Percentiles rank a stretch among this genome's conserved stretches.
phyloP scores from a whole-genome alignment of 176 grass and related monocot species.

The Tuctoria greenei region DNA sequence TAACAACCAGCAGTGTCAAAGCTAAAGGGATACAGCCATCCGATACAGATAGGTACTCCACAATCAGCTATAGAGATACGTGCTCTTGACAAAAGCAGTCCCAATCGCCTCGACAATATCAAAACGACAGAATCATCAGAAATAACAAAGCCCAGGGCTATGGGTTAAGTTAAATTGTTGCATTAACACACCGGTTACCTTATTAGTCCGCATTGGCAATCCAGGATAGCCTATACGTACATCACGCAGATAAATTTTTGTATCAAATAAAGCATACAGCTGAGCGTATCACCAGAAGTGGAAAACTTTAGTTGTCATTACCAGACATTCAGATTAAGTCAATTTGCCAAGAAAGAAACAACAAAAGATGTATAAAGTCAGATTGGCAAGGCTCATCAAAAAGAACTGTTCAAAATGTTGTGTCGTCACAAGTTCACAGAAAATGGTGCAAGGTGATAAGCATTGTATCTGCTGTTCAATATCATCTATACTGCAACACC shows the following conservation, averaged over 20 bases:
- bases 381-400: constrained; percentile 15
- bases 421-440: not conserved
- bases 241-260: not conserved
- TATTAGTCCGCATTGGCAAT: not conserved
- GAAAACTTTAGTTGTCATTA: not conserved
- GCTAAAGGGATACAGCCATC: too few relatives aligned
- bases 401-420: constrained; percentile 11
- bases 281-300: not conserved
- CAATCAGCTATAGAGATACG: too few relatives aligned
- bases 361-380: not conserved
- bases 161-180: too few relatives aligned
- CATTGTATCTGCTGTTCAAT: constrained; percentile 13
- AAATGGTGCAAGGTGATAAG: constrained; percentile 29
- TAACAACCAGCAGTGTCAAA: too few relatives aligned
- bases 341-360: not conserved
- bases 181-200: not conserved
- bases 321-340: not conserved
- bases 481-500: constrained; percentile 37
- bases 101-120: too few relatives aligned
- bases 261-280: not conserved
- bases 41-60: too few relatives aligned
- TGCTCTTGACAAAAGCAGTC: too few relatives aligned
- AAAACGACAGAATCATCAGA: too few relatives aligned
- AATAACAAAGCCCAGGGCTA: too few relatives aligned
- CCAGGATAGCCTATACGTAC: not conserved